These are phyloP conservation scores for Clonostachys rosea DNA, from an alignment of 2,329 filamentous ascomycete genomes.

Conservation along the genomic window DNA sequence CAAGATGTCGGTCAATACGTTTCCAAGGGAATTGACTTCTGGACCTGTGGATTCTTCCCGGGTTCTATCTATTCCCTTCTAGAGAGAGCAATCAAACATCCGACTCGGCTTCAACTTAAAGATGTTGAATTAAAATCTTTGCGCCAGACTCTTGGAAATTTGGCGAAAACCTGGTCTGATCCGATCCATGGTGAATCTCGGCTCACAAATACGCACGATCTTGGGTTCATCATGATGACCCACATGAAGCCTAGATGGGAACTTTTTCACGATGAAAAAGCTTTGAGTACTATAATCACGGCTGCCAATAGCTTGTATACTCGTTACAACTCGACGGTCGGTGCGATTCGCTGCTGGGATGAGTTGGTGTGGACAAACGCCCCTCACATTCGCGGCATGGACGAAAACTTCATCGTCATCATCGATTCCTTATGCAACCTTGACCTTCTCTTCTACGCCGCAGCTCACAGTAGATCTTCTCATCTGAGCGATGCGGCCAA, in stretches of 20 bases:
- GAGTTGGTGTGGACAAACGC: slow-evolving; percentile 19
- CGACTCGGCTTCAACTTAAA: slow-evolving; percentile 8
- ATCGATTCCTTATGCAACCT: slow-evolving; percentile 32
- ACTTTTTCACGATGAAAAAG: slow-evolving; percentile 29
- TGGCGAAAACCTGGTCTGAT: slow-evolving; percentile 21
- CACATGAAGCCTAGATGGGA: slow-evolving; percentile 41
- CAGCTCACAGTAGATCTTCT: slow-evolving; percentile 3
- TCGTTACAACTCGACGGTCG: slow-evolving; percentile 30
- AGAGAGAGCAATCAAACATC: slow-evolving; percentile 23
- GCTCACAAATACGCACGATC: slow-evolving; percentile 46
- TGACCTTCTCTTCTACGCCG: slow-evolving; percentile 31
- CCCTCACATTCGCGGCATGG: slow-evolving; percentile 9
- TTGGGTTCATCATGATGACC: slow-evolving; percentile 48
- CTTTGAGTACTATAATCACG: slow-evolving; percentile 29
- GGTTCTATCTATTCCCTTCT: slow-evolving; percentile 25
- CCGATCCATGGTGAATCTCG: slow-evolving; percentile 28
- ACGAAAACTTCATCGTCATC: not conserved
- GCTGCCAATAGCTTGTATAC: slow-evolving; percentile 37
- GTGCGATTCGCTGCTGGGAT: slow-evolving; percentile 45
- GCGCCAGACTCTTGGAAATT: slow-evolving; percentile 10
- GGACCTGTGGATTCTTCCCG: slow-evolving; percentile 33
- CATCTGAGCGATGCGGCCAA: slow-evolving; percentile 25
- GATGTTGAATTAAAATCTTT: slow-evolving; percentile 4
- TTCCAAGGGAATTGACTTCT: slow-evolving; percentile 12
- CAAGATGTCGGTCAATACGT: slow-evolving; percentile 6